Percentiles rank a stretch among this genome's conserved stretches.
These are phyloP conservation scores for Pseudopithomyces maydicus DNA, from an alignment of 2,329 filamentous ascomycete species.

Conservation along the genomic window DNA sequence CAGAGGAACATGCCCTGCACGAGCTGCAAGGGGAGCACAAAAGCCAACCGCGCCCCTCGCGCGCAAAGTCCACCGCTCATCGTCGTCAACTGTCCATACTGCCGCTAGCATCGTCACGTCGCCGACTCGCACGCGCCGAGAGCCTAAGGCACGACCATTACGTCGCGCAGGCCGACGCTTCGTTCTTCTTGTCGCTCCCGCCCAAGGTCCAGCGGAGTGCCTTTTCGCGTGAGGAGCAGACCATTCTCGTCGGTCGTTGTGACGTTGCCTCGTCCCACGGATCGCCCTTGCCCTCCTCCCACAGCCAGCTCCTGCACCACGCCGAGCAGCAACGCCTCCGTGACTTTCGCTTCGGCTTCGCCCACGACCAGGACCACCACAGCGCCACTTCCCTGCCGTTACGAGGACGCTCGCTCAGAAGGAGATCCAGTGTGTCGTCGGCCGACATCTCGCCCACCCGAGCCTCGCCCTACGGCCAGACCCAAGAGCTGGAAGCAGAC, in stretches of 20 bases:
- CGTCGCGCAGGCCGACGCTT: slow-evolving; percentile 61
- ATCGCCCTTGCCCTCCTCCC: slow-evolving; percentile 22
- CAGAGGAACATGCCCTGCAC: slow-evolving; percentile 53
- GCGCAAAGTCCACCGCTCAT: slow-evolving; percentile 24
- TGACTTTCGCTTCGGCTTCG: slow-evolving; percentile 39
- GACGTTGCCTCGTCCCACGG: slow-evolving; percentile 37
- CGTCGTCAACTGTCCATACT: slow-evolving; percentile 19
- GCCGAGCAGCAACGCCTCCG: slow-evolving; percentile 35
- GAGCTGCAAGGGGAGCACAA: slow-evolving; percentile 30
- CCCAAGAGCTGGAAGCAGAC: slow-evolving; percentile 22
- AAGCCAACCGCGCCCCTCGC: slow-evolving; percentile 33
- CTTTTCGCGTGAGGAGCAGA: slow-evolving; percentile 74
- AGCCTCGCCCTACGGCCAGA: slow-evolving; percentile 8
- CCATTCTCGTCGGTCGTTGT: slow-evolving; percentile 61
- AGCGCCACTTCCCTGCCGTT: background rate
- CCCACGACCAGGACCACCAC: background rate
- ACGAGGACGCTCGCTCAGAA: slow-evolving; percentile 21
- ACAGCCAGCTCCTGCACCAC: slow-evolving; percentile 23
- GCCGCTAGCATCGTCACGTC: slow-evolving; percentile 24
- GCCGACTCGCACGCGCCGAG: slow-evolving; percentile 42
- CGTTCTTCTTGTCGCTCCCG: slow-evolving; percentile 73
- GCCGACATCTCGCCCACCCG: slow-evolving; percentile 24
- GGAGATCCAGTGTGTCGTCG: slow-evolving; percentile 21
- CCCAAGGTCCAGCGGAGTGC: slow-evolving; percentile 74
- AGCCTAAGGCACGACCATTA: slow-evolving; percentile 34